phyloP scores from a whole-genome alignment of 805 yeast species.

The Kockiozyma suomiensis region DNA sequence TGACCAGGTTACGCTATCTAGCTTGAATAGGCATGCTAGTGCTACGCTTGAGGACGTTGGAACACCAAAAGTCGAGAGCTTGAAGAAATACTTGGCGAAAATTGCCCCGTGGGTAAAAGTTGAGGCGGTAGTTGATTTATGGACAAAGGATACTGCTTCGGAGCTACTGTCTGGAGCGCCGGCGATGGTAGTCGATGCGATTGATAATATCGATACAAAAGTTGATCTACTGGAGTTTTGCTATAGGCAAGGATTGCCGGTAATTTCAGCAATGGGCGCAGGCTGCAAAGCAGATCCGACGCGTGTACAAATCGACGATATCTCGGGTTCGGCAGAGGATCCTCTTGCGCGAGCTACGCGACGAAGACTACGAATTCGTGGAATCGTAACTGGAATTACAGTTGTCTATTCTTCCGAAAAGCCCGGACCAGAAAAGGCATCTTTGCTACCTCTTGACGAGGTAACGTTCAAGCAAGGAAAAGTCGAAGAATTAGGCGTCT shows the following conservation, averaged over 20 bases:
- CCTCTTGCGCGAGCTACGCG: slow-evolving; percentile 87
- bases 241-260: slow-evolving; percentile 59
- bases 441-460: slow-evolving; percentile 79
- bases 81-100: slow-evolving; percentile 63
- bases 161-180: slow-evolving; percentile 62
- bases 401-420: slow-evolving; percentile 93
- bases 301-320: slow-evolving; percentile 83
- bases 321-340: slow-evolving; percentile 89
- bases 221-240: slow-evolving; percentile 84
- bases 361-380: slow-evolving; percentile 76
- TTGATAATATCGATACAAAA: slow-evolving; percentile 96
- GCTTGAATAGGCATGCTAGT: slow-evolving; percentile 91
- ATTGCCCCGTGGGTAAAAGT: slow-evolving; percentile 95
- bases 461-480: slow-evolving; percentile 77
- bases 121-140: slow-evolving; percentile 75
- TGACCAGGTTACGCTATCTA: slow-evolving; percentile 92
- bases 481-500: slow-evolving; percentile 83
- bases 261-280: slow-evolving; percentile 94
- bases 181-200: slow-evolving; percentile 87
- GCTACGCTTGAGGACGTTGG: slow-evolving; percentile 94
- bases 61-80: slow-evolving; percentile 79
- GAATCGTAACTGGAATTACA: slow-evolving; percentile 74
- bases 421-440: slow-evolving; percentile 94
- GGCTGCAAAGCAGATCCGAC: slow-evolving; percentile 96
- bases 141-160: slow-evolving; percentile 67